Base-by-base conservation (phyloP, 2,329 filamentous ascomycete species). In the Penicillium hesseltinei region DNA sequence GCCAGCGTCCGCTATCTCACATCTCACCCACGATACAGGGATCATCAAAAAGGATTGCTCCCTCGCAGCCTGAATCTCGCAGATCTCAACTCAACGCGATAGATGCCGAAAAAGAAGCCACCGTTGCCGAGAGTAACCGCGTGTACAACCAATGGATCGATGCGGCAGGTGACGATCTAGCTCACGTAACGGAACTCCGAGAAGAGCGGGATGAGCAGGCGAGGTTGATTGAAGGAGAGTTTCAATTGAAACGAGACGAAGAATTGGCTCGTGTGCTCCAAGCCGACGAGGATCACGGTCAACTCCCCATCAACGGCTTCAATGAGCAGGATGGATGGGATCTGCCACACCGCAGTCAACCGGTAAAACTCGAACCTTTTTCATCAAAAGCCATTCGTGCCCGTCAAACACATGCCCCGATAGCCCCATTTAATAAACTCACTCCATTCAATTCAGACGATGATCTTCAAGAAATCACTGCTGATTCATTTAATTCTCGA, bases 241-340 rank as follows among this genome's bases (percentile, higher is more conserved):
- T 54, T 13, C 64, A 62, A 38, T 33, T 61, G 19, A 57, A 61
- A 33, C 67, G 62, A 35, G 75, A 78, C 56, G 74, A 62, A n/a
- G 72, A 73, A 58, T 64, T 73, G 56, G 76, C 77, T 35, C 71
- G 72, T 45, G 69, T 59, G 27, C 63, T 79, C 13, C 71, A 76
- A 60, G 67, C 73, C 29, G 62, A 60, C 10, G 59, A 61, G 36
- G 33, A 60, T 35, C n/a, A 38, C 15, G 21, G n/a, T 19, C 43
- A 29, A n/a, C 17, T 49, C 25, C 25, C 39, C 19, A 15, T 42
- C 21, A 39, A 49, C 15, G 31, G 15, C 19, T 6, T 19, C 39
- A 35, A 19, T 35, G 27, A 33, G 39, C 45, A 43, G 29, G 17
- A 44, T 59, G 8, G 56, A 27, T 46, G 59, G 60, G 33, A 48